Conservation (phyloP, 164 flowering plant species). For the Chimonanthus salicifolius region DNA sequence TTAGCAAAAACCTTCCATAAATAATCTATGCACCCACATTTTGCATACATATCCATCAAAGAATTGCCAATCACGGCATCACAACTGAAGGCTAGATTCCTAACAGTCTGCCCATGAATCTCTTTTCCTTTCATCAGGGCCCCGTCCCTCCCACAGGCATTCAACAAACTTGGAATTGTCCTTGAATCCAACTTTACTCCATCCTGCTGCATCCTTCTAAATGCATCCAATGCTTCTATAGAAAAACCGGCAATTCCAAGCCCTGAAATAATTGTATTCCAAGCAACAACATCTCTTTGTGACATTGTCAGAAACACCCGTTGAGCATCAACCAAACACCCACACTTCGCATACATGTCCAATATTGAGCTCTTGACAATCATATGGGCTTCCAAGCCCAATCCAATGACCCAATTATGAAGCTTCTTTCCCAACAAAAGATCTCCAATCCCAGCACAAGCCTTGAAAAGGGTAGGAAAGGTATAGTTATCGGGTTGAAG, state of each 20-base stretch:
- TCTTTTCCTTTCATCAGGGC: constrained; percentile 50
- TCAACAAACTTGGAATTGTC: constrained; percentile 43
- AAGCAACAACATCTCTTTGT: constrained; percentile 31
- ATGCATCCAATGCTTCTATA: constrained; percentile 32
- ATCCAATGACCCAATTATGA: constrained; percentile 36
- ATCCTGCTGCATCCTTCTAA: constrained; percentile 32
- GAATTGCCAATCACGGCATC: constrained; percentile 49
- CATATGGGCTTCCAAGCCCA: constrained; percentile 40
- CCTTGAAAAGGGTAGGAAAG: constrained; percentile 39
- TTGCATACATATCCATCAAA: constrained; percentile 67
- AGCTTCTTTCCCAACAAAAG: constrained; percentile 15
- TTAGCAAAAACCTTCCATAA: constrained; percentile 22
- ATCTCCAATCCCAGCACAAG: constrained; percentile 19
- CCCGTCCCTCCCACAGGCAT: constrained; percentile 44
- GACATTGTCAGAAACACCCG: constrained; percentile 29
- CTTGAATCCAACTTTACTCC: constrained; percentile 34
- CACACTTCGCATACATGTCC: constrained; percentile 43
- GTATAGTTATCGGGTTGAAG: constrained; percentile 46
- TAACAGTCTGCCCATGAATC: constrained; percentile 38
- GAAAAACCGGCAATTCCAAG: constrained; percentile 35
- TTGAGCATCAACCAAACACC: constrained; percentile 26
- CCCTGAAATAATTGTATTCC: constrained; percentile 53
- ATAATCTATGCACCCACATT: constrained; percentile 27
- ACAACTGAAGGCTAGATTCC: constrained; percentile 15
- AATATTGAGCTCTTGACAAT: constrained; percentile 36